Evolutionary conservation across 208 protist species (phyloP).

Genomic region (Acanthamoeba triangularis): DNA sequence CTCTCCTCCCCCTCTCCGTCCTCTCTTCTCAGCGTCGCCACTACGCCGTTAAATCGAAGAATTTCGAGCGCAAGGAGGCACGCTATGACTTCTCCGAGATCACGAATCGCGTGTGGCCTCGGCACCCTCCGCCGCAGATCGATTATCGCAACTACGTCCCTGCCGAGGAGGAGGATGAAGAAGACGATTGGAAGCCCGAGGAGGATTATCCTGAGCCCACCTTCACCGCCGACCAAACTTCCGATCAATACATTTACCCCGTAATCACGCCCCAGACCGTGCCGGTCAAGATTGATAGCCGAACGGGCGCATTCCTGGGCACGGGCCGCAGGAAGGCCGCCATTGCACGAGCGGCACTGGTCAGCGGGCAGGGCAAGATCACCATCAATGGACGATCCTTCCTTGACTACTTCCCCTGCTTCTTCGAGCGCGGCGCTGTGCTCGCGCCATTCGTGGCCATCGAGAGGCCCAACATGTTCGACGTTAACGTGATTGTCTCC

Average conservation of each 20-base stretch:
- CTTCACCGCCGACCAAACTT: neutral
- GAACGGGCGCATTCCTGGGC: neutral
- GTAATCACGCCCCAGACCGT: neutral
- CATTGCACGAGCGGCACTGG: neutral
- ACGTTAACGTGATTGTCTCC: neutral
- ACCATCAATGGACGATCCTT: constrained; percentile 49
- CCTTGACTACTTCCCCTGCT: constrained; percentile 63
- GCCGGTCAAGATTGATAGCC: neutral
- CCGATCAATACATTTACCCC: neutral
- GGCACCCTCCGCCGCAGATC: neutral
- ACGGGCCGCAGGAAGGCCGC: constrained; percentile 53
- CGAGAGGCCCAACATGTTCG: constrained; percentile 34
- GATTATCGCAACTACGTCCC: constrained; percentile 52
- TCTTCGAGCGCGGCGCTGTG: constrained; percentile 35
- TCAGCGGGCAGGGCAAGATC: neutral
- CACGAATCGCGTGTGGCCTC: neutral
- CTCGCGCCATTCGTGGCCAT: constrained; percentile 49
- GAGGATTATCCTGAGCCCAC: constrained; percentile 26
- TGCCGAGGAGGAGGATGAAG: constrained; percentile 45
- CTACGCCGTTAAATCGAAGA: neutral
- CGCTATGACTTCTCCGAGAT: constrained; percentile 46
- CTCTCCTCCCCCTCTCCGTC: neutral
- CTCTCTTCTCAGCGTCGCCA: neutral
- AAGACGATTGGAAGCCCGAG: constrained; percentile 48
- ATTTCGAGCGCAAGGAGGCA: constrained; percentile 24